A percentile compares a stretch with the other conserved stretches of the same genome.
Conservation (phyloP, 2,329 filamentous ascomycete species). For the Pestalotiopsis sp. region DNA sequence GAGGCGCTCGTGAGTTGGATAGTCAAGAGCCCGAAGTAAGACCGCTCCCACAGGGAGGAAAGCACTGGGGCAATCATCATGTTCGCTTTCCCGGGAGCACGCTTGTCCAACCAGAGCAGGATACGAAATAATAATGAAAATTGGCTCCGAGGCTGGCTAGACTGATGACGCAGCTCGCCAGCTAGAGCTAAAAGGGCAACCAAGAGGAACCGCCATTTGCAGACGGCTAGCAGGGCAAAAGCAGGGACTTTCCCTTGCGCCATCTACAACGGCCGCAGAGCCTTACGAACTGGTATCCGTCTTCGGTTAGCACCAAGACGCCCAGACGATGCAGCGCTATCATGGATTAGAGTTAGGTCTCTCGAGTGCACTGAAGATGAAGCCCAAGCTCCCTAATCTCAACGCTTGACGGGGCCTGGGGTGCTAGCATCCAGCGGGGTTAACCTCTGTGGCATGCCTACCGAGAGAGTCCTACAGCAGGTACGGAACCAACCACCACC, state of each 20-base stretch:
- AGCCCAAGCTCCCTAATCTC: background rate
- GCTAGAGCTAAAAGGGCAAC: background rate
- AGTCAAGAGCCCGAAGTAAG: constrained; percentile 5
- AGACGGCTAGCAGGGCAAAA: constrained; percentile 4
- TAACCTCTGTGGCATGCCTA: background rate
- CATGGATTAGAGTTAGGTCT: background rate
- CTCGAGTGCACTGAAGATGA: background rate
- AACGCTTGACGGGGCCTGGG: background rate
- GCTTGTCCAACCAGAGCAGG: background rate
- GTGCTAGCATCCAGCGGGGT: background rate
- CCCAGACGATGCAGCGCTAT: background rate
- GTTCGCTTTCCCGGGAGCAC: background rate
- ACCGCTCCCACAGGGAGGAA: background rate
- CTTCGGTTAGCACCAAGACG: background rate
- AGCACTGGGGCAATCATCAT: background rate
- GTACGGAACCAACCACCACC: no score
- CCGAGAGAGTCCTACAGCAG: no score
- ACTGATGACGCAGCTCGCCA: constrained; percentile 8
- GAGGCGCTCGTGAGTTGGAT: constrained; percentile 3
- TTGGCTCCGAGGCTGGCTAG: constrained; percentile 1
- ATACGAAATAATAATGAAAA: constrained; percentile 1
- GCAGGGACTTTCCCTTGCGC: background rate
- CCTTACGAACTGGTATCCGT: constrained; percentile 8
- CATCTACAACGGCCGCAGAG: constrained; percentile 3
- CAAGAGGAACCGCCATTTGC: background rate